phyloP scores from a whole-genome alignment of 176 grass and related monocot genomes.

The Ensete glaucum region DNA sequence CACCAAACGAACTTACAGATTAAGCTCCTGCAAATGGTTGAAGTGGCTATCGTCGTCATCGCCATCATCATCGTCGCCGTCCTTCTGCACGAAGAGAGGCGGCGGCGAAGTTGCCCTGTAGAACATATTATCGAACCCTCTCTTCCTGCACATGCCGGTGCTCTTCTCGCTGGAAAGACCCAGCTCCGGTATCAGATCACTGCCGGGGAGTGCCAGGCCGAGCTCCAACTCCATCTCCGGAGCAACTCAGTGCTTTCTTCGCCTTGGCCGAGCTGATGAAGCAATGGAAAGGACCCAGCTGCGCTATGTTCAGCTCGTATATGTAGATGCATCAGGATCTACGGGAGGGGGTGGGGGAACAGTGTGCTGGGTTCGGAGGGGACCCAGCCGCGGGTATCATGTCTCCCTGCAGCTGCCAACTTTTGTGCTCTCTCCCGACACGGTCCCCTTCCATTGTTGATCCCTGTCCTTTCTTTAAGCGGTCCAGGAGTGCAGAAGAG shows the following conservation, averaged over 20 bases:
- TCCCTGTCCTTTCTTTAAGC: not conserved
- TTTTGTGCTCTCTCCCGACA: slow-evolving; percentile 43
- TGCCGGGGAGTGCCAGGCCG: slow-evolving; percentile 39
- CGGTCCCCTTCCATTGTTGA: slow-evolving; percentile 28
- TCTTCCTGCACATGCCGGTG: slow-evolving; percentile 25
- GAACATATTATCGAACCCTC: slow-evolving; percentile 20
- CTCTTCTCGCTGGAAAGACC: not conserved
- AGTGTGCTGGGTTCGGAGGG: slow-evolving; percentile 38
- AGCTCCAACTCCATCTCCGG: slow-evolving; percentile 61
- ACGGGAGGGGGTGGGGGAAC: slow-evolving; percentile 13
- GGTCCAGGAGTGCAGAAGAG: not conserved
- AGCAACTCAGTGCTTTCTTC: too few relatives aligned
- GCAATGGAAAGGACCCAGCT: slow-evolving; percentile 9
- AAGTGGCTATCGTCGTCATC: not conserved
- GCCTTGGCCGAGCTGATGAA: not conserved
- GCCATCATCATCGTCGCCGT: slow-evolving; percentile 4
- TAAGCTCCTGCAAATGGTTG: slow-evolving; percentile 1
- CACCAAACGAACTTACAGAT: slow-evolving; percentile 20
- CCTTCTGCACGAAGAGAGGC: slow-evolving; percentile 31
- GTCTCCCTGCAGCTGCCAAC: slow-evolving; percentile 14
- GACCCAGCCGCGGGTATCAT: slow-evolving; percentile 25
- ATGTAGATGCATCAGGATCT: slow-evolving; percentile 18
- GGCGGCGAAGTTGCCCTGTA: slow-evolving; percentile 24
- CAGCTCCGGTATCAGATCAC: not conserved
- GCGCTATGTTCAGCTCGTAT: not conserved